Evolutionary conservation across 2,329 filamentous ascomycete species (phyloP).

Genomic region (Fonsecaea nubica): DNA sequence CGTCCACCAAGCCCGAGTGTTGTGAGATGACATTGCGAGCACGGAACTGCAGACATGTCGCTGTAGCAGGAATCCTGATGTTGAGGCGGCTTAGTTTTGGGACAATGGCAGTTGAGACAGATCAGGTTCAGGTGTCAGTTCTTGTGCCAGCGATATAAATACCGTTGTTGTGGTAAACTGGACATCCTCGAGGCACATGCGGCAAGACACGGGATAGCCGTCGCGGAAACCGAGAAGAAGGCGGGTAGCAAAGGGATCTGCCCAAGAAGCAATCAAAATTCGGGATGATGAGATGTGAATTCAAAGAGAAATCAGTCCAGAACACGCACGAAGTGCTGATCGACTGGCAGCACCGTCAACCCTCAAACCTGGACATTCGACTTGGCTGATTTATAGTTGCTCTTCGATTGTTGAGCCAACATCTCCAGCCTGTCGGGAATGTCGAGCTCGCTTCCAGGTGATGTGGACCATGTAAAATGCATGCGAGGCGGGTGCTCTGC

Average conservation of each 20-base stretch:
- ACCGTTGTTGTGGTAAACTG: neutral
- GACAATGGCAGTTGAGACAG: constrained; percentile 10
- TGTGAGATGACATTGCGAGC: constrained; percentile 10
- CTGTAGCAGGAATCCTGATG: neutral
- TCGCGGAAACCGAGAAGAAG: constrained; percentile 12
- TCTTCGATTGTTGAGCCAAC: neutral
- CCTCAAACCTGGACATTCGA: neutral
- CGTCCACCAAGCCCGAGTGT: constrained; percentile 35
- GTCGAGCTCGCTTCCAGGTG: neutral
- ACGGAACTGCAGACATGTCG: constrained; percentile 17
- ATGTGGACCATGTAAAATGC: neutral
- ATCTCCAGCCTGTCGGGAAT: neutral
- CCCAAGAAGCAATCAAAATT: constrained; percentile 15
- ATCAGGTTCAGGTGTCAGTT: neutral
- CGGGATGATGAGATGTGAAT: neutral
- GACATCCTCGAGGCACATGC: constrained; percentile 8
- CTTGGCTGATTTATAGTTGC: neutral
- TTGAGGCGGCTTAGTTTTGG: neutral
- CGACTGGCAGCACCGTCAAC: neutral
- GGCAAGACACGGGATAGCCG: constrained; percentile 23
- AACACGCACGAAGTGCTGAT: neutral
- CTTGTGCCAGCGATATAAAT: constrained; percentile 8
- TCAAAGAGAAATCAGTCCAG: neutral
- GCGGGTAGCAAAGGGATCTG: constrained; percentile 5
- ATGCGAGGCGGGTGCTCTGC: neutral